phyloP scores from a whole-genome alignment of 441 rosid species.

The Mallotus japonicus region DNA sequence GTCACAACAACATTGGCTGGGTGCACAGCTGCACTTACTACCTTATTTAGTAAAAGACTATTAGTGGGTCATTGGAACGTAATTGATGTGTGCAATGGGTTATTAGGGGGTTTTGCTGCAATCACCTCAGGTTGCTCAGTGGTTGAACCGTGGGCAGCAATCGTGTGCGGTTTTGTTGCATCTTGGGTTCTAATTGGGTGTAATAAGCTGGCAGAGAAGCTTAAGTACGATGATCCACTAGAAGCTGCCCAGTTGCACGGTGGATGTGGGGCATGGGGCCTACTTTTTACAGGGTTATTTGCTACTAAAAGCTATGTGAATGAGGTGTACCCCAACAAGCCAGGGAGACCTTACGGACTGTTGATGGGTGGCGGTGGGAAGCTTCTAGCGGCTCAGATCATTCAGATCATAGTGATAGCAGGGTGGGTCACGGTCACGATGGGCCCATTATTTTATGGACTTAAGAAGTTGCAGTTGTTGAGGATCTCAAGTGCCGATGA shows the following conservation, averaged over 20 bases:
- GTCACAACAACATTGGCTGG: slow-evolving; percentile 85
- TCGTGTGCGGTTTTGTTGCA: slow-evolving; percentile 70
- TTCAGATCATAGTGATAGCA: slow-evolving; percentile 57
- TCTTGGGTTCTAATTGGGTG: slow-evolving; percentile 59
- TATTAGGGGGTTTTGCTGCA: slow-evolving; percentile 81
- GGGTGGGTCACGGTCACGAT: slow-evolving; percentile 82
- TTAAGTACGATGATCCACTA: slow-evolving; percentile 63
- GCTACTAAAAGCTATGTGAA: slow-evolving; percentile 52
- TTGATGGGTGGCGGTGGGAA: slow-evolving; percentile 82
- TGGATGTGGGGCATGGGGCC: slow-evolving; percentile 86
- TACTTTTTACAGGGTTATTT: slow-evolving; percentile 67
- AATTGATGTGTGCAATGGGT: slow-evolving; percentile 74
- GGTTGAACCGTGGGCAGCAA: slow-evolving; percentile 90
- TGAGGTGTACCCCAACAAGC: slow-evolving; percentile 45
- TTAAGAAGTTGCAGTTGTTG: slow-evolving; percentile 46
- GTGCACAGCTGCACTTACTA: slow-evolving; percentile 73
- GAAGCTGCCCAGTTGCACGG: slow-evolving; percentile 89
- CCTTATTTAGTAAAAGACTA: slow-evolving; percentile 62
- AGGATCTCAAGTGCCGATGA: slow-evolving; percentile 70
- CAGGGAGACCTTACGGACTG: slow-evolving; percentile 48
- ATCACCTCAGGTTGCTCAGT: slow-evolving; percentile 79
- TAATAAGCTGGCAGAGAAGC: slow-evolving; percentile 61
- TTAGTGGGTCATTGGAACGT: slow-evolving; percentile 81
- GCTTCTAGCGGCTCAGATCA: slow-evolving; percentile 66
- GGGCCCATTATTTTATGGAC: slow-evolving; percentile 64